Conservation (phyloP, 2,329 filamentous ascomycete species). For the Dactylellina haptotyla region DNA sequence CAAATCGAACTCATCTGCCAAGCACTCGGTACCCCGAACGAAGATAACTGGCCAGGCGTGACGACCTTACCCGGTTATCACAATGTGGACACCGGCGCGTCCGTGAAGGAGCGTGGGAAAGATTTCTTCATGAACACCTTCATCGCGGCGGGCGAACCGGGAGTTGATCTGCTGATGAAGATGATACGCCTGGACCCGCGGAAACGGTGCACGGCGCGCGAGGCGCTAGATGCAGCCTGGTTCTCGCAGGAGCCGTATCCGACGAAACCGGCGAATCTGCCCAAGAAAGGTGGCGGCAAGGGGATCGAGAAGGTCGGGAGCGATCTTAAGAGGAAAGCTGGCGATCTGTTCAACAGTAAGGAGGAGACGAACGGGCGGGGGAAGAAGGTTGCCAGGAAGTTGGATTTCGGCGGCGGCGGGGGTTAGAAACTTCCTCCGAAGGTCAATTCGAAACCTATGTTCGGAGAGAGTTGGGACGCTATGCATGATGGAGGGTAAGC, state of each 20-base stretch:
- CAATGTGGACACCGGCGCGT: constrained; percentile 70
- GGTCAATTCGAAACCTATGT: background rate
- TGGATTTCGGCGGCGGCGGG: constrained; percentile 73
- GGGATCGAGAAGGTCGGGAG: constrained; percentile 75
- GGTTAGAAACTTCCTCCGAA: constrained; percentile 5
- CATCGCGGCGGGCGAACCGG: constrained; percentile 79
- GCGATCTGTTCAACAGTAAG: constrained; percentile 55
- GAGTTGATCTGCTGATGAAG: constrained; percentile 86
- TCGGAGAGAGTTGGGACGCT: constrained; percentile 1
- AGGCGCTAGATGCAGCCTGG: constrained; percentile 84
- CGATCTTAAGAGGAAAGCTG: constrained; percentile 78
- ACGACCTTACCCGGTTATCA: constrained; percentile 81
- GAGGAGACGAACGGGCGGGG: constrained; percentile 66
- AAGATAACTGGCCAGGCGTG: constrained; percentile 96
- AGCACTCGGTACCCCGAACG: constrained; percentile 86
- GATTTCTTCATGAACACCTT: constrained; percentile 81
- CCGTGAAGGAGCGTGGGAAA: constrained; percentile 66
- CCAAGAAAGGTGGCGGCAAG: constrained; percentile 76
- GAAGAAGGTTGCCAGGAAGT: constrained; percentile 81
- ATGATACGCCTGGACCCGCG: constrained; percentile 88
- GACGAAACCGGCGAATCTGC: constrained; percentile 82
- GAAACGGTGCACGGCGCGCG: constrained; percentile 78
- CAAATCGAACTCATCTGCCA: constrained; percentile 86
- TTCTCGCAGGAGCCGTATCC: constrained; percentile 86
- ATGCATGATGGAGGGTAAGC: background rate